Conservation (phyloP, 1,139 yeast genomes). For the Blastobotrys raffinosifermentans region DNA sequence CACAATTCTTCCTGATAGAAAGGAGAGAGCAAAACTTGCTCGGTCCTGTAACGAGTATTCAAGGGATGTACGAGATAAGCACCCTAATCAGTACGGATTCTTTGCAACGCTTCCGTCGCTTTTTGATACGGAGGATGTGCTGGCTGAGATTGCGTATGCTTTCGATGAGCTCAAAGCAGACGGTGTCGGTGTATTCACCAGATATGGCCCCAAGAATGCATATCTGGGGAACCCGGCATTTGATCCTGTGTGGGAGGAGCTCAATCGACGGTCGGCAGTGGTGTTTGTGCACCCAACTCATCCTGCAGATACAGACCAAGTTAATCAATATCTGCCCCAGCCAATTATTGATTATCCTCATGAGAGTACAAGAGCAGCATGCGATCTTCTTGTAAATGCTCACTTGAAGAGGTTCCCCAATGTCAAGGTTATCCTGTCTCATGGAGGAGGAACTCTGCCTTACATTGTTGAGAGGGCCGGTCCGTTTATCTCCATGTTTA, state of each 20-base stretch:
- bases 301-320: not conserved
- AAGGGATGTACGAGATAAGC: not conserved
- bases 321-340: not conserved
- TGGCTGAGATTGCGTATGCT: not conserved
- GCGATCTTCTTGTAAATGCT: not conserved
- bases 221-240: not conserved
- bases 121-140: not conserved
- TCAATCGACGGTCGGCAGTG: not conserved
- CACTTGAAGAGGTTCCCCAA: not conserved
- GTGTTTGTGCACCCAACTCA: conserved; percentile 1
- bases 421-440: conserved; percentile 1
- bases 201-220: not conserved
- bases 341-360: not conserved
- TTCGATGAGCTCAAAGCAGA: not conserved
- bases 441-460: conserved; percentile 1
- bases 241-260: conserved; percentile 1
- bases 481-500: not conserved
- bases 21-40: not conserved
- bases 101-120: not conserved
- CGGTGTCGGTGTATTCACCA: not conserved
- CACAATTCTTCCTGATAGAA: not conserved
- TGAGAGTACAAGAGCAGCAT: not conserved
- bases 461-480: not conserved
- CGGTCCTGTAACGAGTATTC: not conserved
- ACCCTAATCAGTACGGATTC: not conserved